Conservation (phyloP, 164 flowering plant species). For the Dillenia suffruticosa region DNA sequence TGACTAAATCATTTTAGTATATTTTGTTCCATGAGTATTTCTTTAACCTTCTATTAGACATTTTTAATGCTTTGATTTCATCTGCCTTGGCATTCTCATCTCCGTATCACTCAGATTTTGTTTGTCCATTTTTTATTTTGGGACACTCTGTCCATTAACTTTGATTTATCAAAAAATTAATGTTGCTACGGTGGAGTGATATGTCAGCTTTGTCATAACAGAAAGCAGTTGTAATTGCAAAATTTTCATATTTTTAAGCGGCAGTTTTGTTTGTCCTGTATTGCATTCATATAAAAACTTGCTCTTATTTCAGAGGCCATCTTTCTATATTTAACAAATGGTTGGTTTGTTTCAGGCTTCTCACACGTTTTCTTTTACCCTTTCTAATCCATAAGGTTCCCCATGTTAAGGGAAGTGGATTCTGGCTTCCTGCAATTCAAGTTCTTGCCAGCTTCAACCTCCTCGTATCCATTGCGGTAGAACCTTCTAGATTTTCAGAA, state of each 20-base stretch:
- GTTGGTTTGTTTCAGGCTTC: constrained; percentile 41
- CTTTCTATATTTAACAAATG: not conserved
- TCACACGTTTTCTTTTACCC: constrained; percentile 42
- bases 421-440: constrained; percentile 72
- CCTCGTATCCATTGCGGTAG: constrained; percentile 65
- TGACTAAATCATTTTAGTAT: too few species aligned
- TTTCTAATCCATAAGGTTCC: constrained; percentile 59
- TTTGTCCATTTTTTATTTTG: too few species aligned
- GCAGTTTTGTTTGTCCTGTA: not conserved
- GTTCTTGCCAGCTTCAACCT: constrained; percentile 71
- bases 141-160: not conserved
- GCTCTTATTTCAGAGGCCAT: not conserved
- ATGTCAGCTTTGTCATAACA: not conserved
- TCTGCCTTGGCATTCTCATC: too few species aligned
- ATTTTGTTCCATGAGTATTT: too few species aligned
- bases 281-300: not conserved
- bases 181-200: not conserved
- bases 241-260: not conserved
- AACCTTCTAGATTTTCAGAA: not conserved
- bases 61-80: too few species aligned
- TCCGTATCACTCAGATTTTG: too few species aligned
- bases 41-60: too few species aligned
- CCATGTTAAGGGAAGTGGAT: constrained; percentile 46
- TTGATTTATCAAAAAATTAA: not conserved
- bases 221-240: not conserved